Percentiles rank a stretch among this genome's conserved stretches.
These are phyloP conservation scores for Neurospora sp. DNA, from an alignment of 495 filamentous ascomycete species.

Conservation along the genomic window DNA sequence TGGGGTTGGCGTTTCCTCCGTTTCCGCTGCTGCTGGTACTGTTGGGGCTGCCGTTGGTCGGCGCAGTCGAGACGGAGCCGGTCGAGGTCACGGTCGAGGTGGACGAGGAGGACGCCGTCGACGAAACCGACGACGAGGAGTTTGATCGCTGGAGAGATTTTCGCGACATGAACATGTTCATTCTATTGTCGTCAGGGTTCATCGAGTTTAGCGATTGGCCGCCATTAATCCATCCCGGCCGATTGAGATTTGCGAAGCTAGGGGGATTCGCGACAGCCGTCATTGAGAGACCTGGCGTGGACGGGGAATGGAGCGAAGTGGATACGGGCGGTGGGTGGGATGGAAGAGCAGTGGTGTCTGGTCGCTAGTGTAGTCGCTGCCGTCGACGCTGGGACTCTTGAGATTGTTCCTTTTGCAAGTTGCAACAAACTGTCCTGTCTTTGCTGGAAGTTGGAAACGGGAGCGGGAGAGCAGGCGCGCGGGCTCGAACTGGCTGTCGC, in stretches of 20 bases:
- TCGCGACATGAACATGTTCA: constrained; percentile 68
- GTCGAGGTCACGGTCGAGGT: constrained; percentile 44
- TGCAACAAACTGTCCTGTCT: background rate
- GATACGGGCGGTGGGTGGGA: constrained; percentile 26
- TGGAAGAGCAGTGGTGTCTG: background rate
- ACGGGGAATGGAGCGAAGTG: constrained; percentile 15
- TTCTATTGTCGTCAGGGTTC: constrained; percentile 71
- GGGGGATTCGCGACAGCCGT: constrained; percentile 94
- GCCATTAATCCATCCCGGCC: constrained; percentile 64
- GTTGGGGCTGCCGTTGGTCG: constrained; percentile 22
- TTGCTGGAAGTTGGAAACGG: background rate
- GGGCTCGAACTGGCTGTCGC: background rate
- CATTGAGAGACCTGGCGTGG: constrained; percentile 46
- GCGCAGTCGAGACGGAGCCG: background rate
- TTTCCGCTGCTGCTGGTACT: constrained; percentile 15
- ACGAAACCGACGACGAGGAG: constrained; percentile 77
- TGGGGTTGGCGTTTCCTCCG: constrained; percentile 17
- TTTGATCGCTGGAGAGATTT: constrained; percentile 77
- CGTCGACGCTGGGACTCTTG: background rate
- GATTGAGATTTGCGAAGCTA: constrained; percentile 63
- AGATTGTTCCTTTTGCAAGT: background rate
- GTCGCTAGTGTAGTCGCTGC: background rate
- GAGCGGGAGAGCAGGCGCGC: background rate
- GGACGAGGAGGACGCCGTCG: constrained; percentile 55
- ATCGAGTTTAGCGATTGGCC: constrained; percentile 68